A percentile compares a stretch with the other conserved stretches of the same genome.
Conservation (phyloP, 2,329 filamentous ascomycete genomes). For the Curvularia lunata region DNA sequence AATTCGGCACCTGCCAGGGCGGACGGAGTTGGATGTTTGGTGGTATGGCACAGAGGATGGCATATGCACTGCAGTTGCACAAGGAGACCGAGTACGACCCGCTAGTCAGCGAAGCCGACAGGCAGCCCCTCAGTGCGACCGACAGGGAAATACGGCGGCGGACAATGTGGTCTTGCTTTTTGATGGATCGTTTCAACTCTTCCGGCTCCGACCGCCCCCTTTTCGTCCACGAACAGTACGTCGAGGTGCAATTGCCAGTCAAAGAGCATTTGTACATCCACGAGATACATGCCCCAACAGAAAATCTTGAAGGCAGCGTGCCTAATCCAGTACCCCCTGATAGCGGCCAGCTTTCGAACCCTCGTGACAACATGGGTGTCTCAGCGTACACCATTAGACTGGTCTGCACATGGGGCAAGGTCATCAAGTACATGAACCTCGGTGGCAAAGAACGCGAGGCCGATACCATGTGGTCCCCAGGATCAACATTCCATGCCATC, state of each 20-base stretch:
- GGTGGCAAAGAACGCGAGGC: conserved; percentile 82
- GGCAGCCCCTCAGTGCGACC: conserved; percentile 78
- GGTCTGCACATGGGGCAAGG: conserved; percentile 86
- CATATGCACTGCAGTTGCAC: conserved; percentile 92
- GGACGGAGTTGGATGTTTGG: conserved; percentile 95
- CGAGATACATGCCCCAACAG: conserved; percentile 87
- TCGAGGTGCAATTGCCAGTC: conserved; percentile 88
- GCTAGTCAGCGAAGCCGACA: conserved; percentile 63
- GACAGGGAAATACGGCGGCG: conserved; percentile 91
- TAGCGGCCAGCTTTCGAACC: conserved; percentile 68
- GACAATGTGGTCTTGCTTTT: conserved; percentile 97
- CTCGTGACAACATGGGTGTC: conserved; percentile 89
- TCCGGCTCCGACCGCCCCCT: conserved; percentile 91
- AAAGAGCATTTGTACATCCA: conserved; percentile 89
- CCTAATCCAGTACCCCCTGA: conserved; percentile 67
- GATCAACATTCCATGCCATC: conserved; percentile 77
- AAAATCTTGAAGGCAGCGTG: conserved; percentile 76
- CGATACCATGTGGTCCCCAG: conserved; percentile 78
- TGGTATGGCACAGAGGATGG: conserved; percentile 95
- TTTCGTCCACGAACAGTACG: conserved; percentile 86
- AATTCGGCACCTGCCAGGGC: conserved; percentile 96
- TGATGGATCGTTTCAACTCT: conserved; percentile 98
- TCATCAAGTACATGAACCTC: conserved; percentile 89
- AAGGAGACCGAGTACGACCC: conserved; percentile 87
- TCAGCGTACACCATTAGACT: conserved; percentile 87